Evolutionary conservation across 805 yeast species (phyloP).

Genomic region (Barnettozyma siamensis): DNA sequence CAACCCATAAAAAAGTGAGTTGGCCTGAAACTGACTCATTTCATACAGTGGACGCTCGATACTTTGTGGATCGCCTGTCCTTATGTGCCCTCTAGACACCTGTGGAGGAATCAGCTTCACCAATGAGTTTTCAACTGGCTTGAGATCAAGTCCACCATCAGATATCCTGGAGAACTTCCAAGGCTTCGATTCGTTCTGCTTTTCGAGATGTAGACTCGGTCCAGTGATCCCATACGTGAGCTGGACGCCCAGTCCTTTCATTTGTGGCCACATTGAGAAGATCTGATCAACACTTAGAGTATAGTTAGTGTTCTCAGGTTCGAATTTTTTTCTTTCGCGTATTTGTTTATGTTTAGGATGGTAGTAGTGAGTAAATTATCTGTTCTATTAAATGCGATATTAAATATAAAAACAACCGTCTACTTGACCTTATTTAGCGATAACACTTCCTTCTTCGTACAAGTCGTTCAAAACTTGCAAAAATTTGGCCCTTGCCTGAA

Average conservation of each 20-base stretch:
- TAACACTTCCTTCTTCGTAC: slow-evolving; percentile 42
- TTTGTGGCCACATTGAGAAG: slow-evolving; percentile 42
- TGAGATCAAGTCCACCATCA: slow-evolving; percentile 18
- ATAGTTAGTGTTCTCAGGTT: too few species aligned
- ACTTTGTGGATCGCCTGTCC: too few species aligned
- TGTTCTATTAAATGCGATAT: too few species aligned
- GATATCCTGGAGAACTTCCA: slow-evolving; percentile 26
- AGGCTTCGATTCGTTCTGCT: slow-evolving; percentile 15
- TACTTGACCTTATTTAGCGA: not conserved
- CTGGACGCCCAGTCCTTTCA: slow-evolving; percentile 36
- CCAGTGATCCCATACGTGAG: slow-evolving; percentile 39
- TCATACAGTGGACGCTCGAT: not conserved
- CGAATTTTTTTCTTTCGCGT: too few species aligned
- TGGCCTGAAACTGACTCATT: not conserved
- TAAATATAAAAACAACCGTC: not conserved
- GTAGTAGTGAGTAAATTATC: too few species aligned
- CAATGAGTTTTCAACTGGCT: slow-evolving; percentile 11
- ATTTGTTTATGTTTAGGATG: too few species aligned
- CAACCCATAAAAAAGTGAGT: not conserved
- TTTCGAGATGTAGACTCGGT: slow-evolving; percentile 17
- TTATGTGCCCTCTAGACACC: not conserved
- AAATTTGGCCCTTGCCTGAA: slow-evolving; percentile 39
- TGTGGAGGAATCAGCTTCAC: slow-evolving; percentile 8
- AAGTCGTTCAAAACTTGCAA: slow-evolving; percentile 33
- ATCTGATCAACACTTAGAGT: too few species aligned